Evolutionary conservation across 192 early-diverging fungal genomes (phyloP), one percentile per base, ranked within the genome.

Genomic region (Spizellomyces sp.): DNA sequence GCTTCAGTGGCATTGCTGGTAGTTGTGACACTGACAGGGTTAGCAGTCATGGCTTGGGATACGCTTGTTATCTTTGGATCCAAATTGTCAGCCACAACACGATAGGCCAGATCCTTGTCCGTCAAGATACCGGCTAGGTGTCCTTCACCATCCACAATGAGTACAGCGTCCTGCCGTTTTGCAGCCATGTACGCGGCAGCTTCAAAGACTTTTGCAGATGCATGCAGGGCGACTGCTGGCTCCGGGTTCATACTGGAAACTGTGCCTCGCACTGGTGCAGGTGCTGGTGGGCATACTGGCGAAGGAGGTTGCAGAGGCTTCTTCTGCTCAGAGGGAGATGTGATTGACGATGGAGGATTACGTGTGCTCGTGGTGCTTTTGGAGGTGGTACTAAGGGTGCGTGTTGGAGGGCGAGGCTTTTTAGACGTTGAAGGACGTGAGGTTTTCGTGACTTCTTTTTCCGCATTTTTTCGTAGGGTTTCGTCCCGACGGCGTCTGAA

Each of bases 81-180:
- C 58, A 82, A 59, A 14, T 80, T 83, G 66, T 88, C 89, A 15
- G 93, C 96, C 15, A 98, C 95, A 14, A 98, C 95, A 42, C 96
- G 84, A 79, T 94, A 98, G 42, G 96, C 93, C 57, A 99, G 84
- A 81, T 99, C 97, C 83, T 98, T 99, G 62, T 95, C 97, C 0
- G 97, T 99, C 73, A 99, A 92, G 68, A 99, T 99, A 45, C 96
- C 97, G 5, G 86, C 83, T 67, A 99, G 85, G 67, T 93, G 92
- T 68, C 95, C 94, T 19, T 96, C 90, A 41, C 91, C 89, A 76
- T 96, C 92, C n/a, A 97, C 92, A 48, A 98, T 91, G 8, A 99
- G 84, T 47, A 99, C 93, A 72, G 93, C 94, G 77, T 99, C 97
- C 6, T 90, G 87, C 27, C 96, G 87, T 84, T 98, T 98, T 17